Conservation (phyloP, 805 yeast species). For the Pichia gijzeniarum region DNA sequence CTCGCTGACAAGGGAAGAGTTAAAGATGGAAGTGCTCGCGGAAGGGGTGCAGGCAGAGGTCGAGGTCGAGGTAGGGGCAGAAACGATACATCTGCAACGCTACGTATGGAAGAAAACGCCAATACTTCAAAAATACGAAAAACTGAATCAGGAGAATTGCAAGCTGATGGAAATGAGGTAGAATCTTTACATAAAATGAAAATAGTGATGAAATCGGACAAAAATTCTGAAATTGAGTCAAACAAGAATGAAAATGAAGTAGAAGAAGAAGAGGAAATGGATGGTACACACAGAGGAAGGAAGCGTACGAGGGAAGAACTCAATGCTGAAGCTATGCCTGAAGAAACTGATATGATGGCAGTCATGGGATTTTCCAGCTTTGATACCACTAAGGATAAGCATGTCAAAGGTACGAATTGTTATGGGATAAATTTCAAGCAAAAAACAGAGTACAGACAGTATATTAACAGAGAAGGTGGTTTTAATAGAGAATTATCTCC, state of each 20-base stretch:
- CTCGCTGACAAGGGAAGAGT: background rate
- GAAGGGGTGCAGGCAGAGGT: too few species aligned
- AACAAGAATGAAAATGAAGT: background rate
- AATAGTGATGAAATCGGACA: background rate
- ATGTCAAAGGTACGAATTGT: slow-evolving; percentile 43
- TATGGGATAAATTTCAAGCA: slow-evolving; percentile 34
- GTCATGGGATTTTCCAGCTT: slow-evolving; percentile 57
- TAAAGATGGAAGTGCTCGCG: background rate
- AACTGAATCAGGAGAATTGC: too few species aligned
- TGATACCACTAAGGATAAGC: slow-evolving; percentile 49
- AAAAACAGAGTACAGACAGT: slow-evolving; percentile 48
- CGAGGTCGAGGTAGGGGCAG: background rate
- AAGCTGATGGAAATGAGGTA: background rate
- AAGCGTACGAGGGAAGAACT: slow-evolving; percentile 3
- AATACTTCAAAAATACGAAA: too few species aligned
- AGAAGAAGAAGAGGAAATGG: background rate
- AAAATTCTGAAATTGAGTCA: background rate
- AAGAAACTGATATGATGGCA: slow-evolving; percentile 32
- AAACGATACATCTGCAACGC: background rate
- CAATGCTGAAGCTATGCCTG: slow-evolving; percentile 4
- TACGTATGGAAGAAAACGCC: too few species aligned
- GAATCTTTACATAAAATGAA: background rate
- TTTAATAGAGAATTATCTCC: slow-evolving; percentile 53
- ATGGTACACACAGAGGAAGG: slow-evolving; percentile 1
- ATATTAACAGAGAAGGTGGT: slow-evolving; percentile 52